phyloP scores from a whole-genome alignment of 768 basidiomycete species.

The Omphalotus guepiniiformis region DNA sequence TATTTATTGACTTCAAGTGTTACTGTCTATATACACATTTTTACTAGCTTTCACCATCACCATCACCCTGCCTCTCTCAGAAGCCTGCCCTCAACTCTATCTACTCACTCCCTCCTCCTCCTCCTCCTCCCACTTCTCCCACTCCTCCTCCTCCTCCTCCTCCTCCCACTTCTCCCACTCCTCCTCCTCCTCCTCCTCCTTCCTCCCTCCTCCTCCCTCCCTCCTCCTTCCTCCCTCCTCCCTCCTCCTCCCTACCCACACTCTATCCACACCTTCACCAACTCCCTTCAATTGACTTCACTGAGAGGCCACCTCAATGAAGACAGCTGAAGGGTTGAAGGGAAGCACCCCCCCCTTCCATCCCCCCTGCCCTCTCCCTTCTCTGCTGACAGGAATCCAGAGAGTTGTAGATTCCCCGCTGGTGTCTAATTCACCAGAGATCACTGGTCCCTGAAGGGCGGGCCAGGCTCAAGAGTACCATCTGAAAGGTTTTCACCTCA shows the following conservation, averaged over 20 bases:
- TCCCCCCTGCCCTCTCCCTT: neutral
- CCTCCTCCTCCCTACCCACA: neutral
- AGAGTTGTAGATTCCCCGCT: neutral
- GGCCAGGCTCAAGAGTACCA: slow-evolving; percentile 6
- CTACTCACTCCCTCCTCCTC: no score
- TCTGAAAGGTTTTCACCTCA: no score
- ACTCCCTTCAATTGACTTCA: no score
- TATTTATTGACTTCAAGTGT: no score
- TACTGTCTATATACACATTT: no score
- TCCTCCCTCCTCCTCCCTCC: neutral
- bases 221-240: neutral
- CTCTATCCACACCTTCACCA: no score
- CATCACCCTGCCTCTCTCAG: no score
- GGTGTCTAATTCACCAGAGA: slow-evolving; percentile 5
- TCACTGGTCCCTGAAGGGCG: neutral
- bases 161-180: neutral
- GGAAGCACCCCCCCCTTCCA: no score
- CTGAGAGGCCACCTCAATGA: no score
- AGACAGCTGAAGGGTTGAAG: no score
- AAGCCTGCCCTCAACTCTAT: no score
- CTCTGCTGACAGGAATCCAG: neutral
- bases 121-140: neutral
- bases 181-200: neutral
- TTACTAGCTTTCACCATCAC: no score
- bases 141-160: neutral